Base-by-base conservation (phyloP, 2,329 filamentous ascomycete genomes). In the Juglanconis juglandina region DNA sequence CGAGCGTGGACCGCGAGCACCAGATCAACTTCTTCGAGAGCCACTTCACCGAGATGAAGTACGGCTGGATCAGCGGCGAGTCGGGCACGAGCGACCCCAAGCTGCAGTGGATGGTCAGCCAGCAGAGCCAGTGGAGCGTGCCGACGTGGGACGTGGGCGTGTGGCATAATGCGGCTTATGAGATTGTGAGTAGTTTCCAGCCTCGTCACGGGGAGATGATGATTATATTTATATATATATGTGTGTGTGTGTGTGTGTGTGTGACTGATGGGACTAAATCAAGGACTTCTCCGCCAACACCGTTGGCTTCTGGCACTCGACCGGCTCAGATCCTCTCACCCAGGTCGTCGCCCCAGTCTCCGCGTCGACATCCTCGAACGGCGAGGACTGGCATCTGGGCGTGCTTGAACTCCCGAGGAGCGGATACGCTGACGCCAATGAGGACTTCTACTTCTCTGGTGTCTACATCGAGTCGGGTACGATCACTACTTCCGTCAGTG, bases 21-120 rank as follows among this genome's bases (percentile, higher is more conserved):
- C 87, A 90, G 72, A 75, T 77, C 66, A 71, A 69, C 69, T 78
- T 78, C 70, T 84, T 83, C 75, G 86, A 88, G 73, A 82, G 78
- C 68, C 87, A 89, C 73, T 89, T 89, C 73, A 89, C 86, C 4
- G 87, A 89, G 75, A 72, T 90, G 69, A 89, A 89, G 76, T 84
- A 82, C 64, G 87, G 87, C 41, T 83, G 79, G 78, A 72, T 85
- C 48, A 66, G 69, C 56, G 77, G 77, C 33, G 70, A 71, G 44
- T 65, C 67, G 41, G 76, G 72, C 46, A 73, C 71, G 9, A 67
- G 69, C 10, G 76, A 79, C 59, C 73, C 77, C 50, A 79, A 79
- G 64, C 76, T 90, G 62, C 81, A 83, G 66, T 90, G 87, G 84
- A 81, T 83, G 70, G 83, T 84, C 5, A 76, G 77, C 60, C 24